These are phyloP conservation scores for Hymenoscyphus repandus DNA, from an alignment of 2,329 filamentous ascomycete species.

Conservation along the genomic window DNA sequence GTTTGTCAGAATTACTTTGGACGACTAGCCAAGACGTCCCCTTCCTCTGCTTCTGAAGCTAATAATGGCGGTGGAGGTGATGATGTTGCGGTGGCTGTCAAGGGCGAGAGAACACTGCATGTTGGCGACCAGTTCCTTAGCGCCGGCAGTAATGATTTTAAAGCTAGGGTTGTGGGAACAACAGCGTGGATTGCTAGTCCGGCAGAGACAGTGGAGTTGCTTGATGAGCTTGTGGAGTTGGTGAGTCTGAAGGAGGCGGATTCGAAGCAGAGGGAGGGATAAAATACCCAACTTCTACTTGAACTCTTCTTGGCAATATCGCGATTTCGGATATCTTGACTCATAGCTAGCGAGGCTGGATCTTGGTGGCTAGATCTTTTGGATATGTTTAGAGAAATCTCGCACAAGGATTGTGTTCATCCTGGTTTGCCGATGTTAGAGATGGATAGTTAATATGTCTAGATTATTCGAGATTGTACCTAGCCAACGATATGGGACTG, in stretches of 20 bases:
- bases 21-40: neutral
- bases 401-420: too few relatives aligned
- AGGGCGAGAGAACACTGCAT: slow-evolving; percentile 77
- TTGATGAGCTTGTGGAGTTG: slow-evolving; percentile 72
- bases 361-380: too few relatives aligned
- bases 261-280: neutral
- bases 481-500: too few relatives aligned
- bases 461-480: too few relatives aligned
- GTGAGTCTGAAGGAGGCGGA: slow-evolving; percentile 10
- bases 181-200: slow-evolving; percentile 97
- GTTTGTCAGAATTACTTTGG: slow-evolving; percentile 91
- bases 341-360: too few relatives aligned
- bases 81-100: slow-evolving; percentile 40
- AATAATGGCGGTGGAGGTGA: slow-evolving; percentile 24
- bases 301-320: too few relatives aligned
- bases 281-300: neutral
- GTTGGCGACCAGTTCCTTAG: slow-evolving; percentile 96
- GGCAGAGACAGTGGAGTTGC: slow-evolving; percentile 77
- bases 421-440: too few relatives aligned
- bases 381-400: too few relatives aligned
- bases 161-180: slow-evolving; percentile 83
- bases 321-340: too few relatives aligned
- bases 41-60: too few relatives aligned
- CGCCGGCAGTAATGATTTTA: slow-evolving; percentile 95
- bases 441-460: too few relatives aligned